Conservation (phyloP, 108 stramenopile species). For the Pelagomonas calceolata region DNA sequence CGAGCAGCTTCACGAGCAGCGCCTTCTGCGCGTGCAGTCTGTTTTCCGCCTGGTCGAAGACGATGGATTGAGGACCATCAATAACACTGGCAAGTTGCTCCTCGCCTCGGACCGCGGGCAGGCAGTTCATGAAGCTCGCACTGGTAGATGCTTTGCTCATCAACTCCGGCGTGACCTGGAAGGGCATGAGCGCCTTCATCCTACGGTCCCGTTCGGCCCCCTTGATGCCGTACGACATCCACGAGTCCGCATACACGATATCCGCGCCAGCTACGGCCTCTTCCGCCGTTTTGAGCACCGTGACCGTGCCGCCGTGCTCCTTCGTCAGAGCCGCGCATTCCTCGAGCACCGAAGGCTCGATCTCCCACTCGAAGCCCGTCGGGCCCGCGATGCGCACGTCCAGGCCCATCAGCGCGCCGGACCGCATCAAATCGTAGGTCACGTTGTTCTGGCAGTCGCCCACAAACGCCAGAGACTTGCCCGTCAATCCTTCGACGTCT, state of each 20-base stretch:
- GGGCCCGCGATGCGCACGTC: conserved; percentile 35
- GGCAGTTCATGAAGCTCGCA: conserved; percentile 42
- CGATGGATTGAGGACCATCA: conserved; percentile 35
- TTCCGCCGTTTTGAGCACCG: neutral
- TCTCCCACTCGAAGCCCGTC: conserved; percentile 20
- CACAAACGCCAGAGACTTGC: conserved; percentile 36
- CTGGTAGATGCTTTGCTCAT: conserved; percentile 20
- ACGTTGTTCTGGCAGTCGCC: conserved; percentile 49
- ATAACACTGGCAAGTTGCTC: conserved; percentile 46
- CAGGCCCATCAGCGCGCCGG: conserved; percentile 33
- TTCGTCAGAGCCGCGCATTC: neutral
- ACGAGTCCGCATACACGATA: conserved; percentile 44
- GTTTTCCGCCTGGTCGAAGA: conserved; percentile 45
- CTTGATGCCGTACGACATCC: conserved; percentile 50
- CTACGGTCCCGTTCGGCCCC: conserved; percentile 29
- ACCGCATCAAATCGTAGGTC: conserved; percentile 40
- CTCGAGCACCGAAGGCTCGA: conserved; percentile 18
- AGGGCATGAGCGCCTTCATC: conserved; percentile 33
- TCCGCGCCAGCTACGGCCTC: conserved; percentile 33
- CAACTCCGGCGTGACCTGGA: conserved; percentile 28
- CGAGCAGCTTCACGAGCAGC: conserved; percentile 34
- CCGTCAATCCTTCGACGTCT: conserved; percentile 16
- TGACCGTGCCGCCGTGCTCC: conserved; percentile 2
- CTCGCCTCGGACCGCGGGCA: conserved; percentile 36
- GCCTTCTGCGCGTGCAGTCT: conserved; percentile 54